Base-by-base conservation (phyloP, 1,284 basidiomycete species). In the Microbotryomycetes sp. region DNA sequence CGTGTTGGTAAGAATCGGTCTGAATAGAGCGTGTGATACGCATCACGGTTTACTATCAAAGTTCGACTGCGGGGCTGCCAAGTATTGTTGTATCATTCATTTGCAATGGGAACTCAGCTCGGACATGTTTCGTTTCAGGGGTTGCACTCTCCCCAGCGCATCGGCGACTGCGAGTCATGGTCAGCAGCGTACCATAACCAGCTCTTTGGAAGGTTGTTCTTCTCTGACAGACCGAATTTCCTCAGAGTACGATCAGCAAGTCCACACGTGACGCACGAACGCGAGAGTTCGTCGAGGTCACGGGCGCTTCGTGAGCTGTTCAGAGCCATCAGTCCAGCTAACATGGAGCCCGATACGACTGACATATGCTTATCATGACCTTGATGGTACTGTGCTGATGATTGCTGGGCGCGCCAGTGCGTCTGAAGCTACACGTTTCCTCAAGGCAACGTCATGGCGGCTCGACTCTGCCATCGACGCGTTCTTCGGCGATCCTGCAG, bases 381-480 rank as follows among this genome's bases (percentile, higher is more conserved):
- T 49, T 16, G 23, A 14, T 49, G 47, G 23, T 22, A 49, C 28
- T 4, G 19, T n/a, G 15, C 28, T 12, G 47, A 19, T 26, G 23
- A 49, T 15, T 3, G 0, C 19, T 23, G 16, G 22, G 4, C 26
- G 22, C n/a, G 26, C 12, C 53, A 55, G 53, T 22, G 22, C 31
- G n/a, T 25, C 59, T 36, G 87, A 89, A 59, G 89, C 88, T n/a
- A 81, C 77, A 64, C 82, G 82, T 60, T 87, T 83, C 75, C 75
- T 92, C 56, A 85, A 88, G 70, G 83, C 84, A 64, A 79, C 87
- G 76, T 83, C 82, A 28, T 78, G 75, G 72, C 81, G 84, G 42
- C 74, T 89, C 49, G 89, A 92, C 56, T 76, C 80, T 12, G 89
- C 90, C 12, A 78, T 90, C 48, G 86, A 92, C 75, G 84, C 85